Conservation (phyloP, 257 asterid genomes). For the Penstemon eatonii region DNA sequence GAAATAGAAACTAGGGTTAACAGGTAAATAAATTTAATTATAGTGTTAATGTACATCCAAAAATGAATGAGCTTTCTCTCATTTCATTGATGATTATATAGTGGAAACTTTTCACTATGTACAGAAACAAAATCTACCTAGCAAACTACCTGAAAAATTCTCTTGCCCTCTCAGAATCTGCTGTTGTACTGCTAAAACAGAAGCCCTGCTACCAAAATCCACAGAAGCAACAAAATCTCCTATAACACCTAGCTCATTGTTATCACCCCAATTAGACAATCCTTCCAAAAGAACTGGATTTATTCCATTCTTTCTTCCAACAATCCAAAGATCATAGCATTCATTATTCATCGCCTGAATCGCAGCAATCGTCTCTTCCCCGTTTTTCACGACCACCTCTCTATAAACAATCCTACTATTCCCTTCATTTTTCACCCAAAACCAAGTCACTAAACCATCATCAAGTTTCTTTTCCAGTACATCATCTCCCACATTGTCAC, state of each 20-base stretch:
- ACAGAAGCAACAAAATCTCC: conserved; percentile 67
- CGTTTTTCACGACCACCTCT: conserved; percentile 73
- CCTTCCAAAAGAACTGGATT: conserved; percentile 69
- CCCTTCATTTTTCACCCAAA: conserved; percentile 85
- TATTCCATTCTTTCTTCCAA: conserved; percentile 67
- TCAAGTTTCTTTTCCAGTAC: conserved; percentile 76
- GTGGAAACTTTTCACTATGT: not conserved
- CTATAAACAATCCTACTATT: conserved; percentile 49
- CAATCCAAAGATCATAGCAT: conserved; percentile 57
- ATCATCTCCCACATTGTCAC: conserved; percentile 47
- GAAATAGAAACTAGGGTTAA: too few species aligned
- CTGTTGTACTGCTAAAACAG: conserved; percentile 70
- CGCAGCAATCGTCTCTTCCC: conserved; percentile 70
- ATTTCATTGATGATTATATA: not conserved
- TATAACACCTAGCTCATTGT: conserved; percentile 66
- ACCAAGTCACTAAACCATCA: conserved; percentile 78
- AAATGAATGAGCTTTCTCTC: not conserved
- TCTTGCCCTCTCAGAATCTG: conserved; percentile 66
- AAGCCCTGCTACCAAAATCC: conserved; percentile 53
- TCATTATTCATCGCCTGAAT: conserved; percentile 51
- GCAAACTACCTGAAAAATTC: not conserved
- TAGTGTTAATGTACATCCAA: not conserved
- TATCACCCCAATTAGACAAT: conserved; percentile 52
- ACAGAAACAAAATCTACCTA: not conserved
- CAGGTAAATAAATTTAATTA: too few species aligned